phyloP scores from a whole-genome alignment of 2,329 filamentous ascomycete species.

The Fusarium cyanostomum region DNA sequence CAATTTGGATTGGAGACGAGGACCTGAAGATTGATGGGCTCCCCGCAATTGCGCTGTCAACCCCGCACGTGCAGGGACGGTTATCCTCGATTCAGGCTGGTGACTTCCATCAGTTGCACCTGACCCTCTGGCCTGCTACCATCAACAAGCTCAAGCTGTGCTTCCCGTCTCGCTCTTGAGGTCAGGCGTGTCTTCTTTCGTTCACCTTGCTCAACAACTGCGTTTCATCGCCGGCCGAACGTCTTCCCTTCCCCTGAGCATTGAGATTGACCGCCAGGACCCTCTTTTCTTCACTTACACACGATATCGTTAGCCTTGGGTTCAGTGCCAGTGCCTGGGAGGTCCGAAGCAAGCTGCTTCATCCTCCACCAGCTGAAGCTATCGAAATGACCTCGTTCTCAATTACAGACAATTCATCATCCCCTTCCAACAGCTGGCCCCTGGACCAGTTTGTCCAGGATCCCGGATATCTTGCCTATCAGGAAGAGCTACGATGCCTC shows the following conservation, averaged over 20 bases:
- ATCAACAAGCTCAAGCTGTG: background rate
- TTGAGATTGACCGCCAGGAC: background rate
- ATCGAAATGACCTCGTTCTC: conserved; percentile 15
- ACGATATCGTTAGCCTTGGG: background rate
- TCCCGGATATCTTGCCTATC: conserved; percentile 56
- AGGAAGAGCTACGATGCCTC: conserved; percentile 57
- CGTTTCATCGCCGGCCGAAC: background rate
- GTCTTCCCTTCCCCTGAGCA: background rate
- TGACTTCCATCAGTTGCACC: conserved; percentile 12
- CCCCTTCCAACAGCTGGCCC: conserved; percentile 44
- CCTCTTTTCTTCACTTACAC: conserved; percentile 4
- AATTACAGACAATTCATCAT: conserved; percentile 38
- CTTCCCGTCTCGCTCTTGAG: background rate
- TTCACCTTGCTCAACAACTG: conserved; percentile 1
- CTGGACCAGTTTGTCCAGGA: conserved; percentile 51
- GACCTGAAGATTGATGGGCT: background rate
- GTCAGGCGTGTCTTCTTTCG: background rate
- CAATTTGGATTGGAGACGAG: conserved; percentile 2
- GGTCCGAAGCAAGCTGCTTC: background rate
- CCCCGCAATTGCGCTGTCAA: conserved; percentile 31
- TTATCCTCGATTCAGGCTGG: conserved; percentile 14
- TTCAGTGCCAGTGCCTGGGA: background rate
- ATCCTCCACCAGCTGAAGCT: background rate
- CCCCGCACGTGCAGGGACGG: conserved; percentile 34
- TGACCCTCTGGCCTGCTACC: conserved; percentile 12